These are phyloP conservation scores for Lepidopterella palustris DNA, from an alignment of 495 filamentous ascomycete species.

Conservation along the genomic window DNA sequence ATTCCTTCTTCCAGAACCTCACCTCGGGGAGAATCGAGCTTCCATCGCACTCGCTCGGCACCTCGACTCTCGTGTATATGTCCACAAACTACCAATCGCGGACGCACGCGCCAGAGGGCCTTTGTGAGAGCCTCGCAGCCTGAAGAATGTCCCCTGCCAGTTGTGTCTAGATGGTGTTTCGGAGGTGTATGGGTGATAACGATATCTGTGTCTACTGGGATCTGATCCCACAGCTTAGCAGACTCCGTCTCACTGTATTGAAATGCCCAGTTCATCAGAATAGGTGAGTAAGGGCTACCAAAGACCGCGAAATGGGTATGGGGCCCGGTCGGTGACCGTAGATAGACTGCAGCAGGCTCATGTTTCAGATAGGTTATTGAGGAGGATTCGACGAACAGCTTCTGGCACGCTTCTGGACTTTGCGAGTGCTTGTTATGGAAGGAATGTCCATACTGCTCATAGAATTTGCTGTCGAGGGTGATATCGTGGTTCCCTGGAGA, in stretches of 20 bases:
- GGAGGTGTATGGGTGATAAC: constrained; percentile 39
- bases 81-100: constrained; percentile 34
- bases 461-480: constrained; percentile 60
- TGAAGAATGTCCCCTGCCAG: constrained; percentile 11
- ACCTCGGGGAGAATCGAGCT: constrained; percentile 21
- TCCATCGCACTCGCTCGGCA: constrained; percentile 55
- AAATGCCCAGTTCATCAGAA: constrained; percentile 63
- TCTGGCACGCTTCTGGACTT: constrained; percentile 49
- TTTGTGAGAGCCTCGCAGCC: constrained; percentile 32
- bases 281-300: constrained; percentile 66
- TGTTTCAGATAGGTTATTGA: constrained; percentile 63
- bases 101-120: constrained; percentile 30
- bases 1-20: constrained; percentile 33
- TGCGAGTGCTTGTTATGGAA: constrained; percentile 58
- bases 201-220: constrained; percentile 34
- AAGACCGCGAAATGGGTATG: constrained; percentile 66
- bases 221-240: constrained; percentile 42
- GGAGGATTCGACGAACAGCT: constrained; percentile 47
- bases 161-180: constrained; percentile 29
- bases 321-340: constrained; percentile 53
- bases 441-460: constrained; percentile 47
- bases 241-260: constrained; percentile 52
- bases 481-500: constrained; percentile 71
- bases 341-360: constrained; percentile 50
- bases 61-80: constrained; percentile 38